Evolutionary conservation across 2,329 filamentous ascomycete genomes (phyloP).

Genomic region (Dactylellina parvicollis): DNA sequence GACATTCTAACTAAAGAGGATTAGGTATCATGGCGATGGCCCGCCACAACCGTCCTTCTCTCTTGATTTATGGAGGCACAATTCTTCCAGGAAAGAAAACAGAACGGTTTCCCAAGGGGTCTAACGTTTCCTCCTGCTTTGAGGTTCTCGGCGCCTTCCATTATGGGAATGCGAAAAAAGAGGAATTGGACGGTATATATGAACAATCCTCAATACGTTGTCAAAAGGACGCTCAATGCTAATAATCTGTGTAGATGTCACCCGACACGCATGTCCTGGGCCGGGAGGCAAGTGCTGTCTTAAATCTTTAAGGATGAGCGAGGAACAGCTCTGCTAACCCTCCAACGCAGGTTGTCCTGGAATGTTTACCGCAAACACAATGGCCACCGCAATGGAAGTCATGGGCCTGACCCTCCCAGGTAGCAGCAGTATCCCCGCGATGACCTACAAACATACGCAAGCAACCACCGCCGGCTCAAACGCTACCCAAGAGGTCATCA

Average conservation of each 20-base stretch:
- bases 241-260: conserved; percentile 69
- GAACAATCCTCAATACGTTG: conserved; percentile 61
- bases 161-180: conserved; percentile 72
- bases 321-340: neutral
- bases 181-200: conserved; percentile 55
- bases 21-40: conserved; percentile 66
- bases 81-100: conserved; percentile 86
- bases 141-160: conserved; percentile 85
- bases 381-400: conserved; percentile 89
- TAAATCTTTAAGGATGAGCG: no score
- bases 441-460: conserved; percentile 62
- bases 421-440: conserved; percentile 83
- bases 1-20: neutral
- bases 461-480: conserved; percentile 11
- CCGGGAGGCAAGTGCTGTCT: conserved; percentile 67
- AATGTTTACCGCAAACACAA: conserved; percentile 95
- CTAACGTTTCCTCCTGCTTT: conserved; percentile 90
- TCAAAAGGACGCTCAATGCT: conserved; percentile 72
- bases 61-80: conserved; percentile 95
- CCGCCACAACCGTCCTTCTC: conserved; percentile 83
- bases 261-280: conserved; percentile 79
- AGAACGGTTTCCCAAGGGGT: conserved; percentile 74
- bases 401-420: conserved; percentile 85
- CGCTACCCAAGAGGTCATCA: conserved; percentile 31
- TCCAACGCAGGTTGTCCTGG: conserved; percentile 75